Evolutionary conservation across 805 yeast species (phyloP), one percentile per base, ranked within the genome.

Genomic region (Monosporozyma siamensis): DNA sequence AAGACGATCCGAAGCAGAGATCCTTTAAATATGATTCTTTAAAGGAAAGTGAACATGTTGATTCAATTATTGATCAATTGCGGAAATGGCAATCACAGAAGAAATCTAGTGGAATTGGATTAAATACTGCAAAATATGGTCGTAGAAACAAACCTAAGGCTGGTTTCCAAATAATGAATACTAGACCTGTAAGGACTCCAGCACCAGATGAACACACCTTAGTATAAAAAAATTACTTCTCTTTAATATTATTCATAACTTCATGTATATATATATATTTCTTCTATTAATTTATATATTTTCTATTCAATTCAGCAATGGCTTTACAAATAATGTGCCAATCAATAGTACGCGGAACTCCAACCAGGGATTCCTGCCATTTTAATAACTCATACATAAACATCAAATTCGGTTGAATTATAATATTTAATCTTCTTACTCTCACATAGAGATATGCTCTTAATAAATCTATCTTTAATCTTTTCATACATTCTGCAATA

Each of bases 381-480:
- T 80, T 81, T 60, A 86, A 77, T 47, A 90, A 68, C 56, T 89
- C 97, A 61, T 87, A 90, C 87, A 88, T 83, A 57, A 90, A 80
- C 58, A 90, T 75, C 58, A 90, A 67, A 59, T 88, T 90, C 11
- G 97, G 97, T 62, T 90, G 97, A 48, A 90, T 90, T 25, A 90
- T 86, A 45, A 90, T 89, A 60, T 90, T 90, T 54, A 90, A 71
- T 41, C 97, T 69, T 40, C 96, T 69, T 3, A 87, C 95, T 34
- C 97, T 70, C n/a, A 88, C 96, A 63, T 71, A 87, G 34, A 89
- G 63, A 55, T 89, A 90, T 0, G 97, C 95, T 25, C 80, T 68
- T 2, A 92, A 79, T 23, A 90, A 65, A 34, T 77, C 75, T 42
- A 86, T 66, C 12, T 74, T 64, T 20, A 83, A 63, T 32, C 95